Conservation (phyloP, 208 protist genomes). For the Crithidia mellificae region DNA sequence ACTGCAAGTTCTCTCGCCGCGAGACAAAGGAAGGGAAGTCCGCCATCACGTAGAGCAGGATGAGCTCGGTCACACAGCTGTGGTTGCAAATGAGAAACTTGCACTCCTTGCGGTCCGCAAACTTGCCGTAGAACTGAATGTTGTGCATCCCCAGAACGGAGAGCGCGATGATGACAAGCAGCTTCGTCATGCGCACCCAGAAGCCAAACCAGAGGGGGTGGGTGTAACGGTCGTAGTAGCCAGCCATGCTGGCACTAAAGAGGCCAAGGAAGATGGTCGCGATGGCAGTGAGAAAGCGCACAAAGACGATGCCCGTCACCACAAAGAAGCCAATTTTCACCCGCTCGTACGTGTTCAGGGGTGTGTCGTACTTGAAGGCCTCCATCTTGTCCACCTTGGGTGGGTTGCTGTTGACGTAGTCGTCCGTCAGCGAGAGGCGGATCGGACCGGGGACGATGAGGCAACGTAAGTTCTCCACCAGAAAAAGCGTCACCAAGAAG, state of each 20-base stretch:
- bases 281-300: slow-evolving; percentile 43
- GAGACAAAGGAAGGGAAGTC: slow-evolving; percentile 83
- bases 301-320: slow-evolving; percentile 60
- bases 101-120: slow-evolving; percentile 50
- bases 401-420: slow-evolving; percentile 65
- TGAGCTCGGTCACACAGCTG: slow-evolving; percentile 78
- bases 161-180: slow-evolving; percentile 39
- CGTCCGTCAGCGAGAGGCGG: slow-evolving; percentile 51
- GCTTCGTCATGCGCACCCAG: slow-evolving; percentile 32
- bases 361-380: slow-evolving; percentile 78
- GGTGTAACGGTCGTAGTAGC: slow-evolving; percentile 37
- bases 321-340: slow-evolving; percentile 72
- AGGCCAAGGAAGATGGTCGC: slow-evolving; percentile 44
- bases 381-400: slow-evolving; percentile 50
- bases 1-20: slow-evolving; percentile 65
- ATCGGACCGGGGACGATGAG: slow-evolving; percentile 41
- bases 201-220: slow-evolving; percentile 60
- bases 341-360: slow-evolving; percentile 67
- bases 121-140: slow-evolving; percentile 58
- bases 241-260: slow-evolving; percentile 34
- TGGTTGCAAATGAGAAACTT: slow-evolving; percentile 84
- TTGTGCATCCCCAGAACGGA: slow-evolving; percentile 61
- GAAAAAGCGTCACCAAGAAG: slow-evolving; percentile 27
- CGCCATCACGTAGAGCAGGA: slow-evolving; percentile 57
- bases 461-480: slow-evolving; percentile 48